Percentiles rank a stretch among this genome's conserved stretches.
phyloP scores from a whole-genome alignment of 352 stramenopile species.

The Pythium phragmiticola region DNA sequence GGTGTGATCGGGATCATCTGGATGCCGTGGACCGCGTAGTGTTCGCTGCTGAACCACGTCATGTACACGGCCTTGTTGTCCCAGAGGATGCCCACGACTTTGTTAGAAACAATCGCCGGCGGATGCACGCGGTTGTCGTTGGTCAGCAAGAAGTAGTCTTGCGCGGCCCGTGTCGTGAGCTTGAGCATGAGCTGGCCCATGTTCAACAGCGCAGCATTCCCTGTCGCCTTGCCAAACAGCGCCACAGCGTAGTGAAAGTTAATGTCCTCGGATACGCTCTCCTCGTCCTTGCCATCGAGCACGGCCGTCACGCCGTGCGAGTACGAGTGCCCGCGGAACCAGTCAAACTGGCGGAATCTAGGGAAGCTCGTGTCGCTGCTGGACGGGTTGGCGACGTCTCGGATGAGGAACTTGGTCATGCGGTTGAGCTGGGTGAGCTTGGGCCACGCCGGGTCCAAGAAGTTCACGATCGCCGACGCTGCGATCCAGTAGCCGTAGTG shows the following conservation, averaged over 20 bases:
- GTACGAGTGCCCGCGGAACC: slow-evolving; percentile 68
- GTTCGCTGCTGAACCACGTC: slow-evolving; percentile 68
- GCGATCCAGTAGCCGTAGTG: slow-evolving; percentile 77
- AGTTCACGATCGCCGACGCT: slow-evolving; percentile 62
- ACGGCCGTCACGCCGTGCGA: slow-evolving; percentile 64
- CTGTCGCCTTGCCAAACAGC: slow-evolving; percentile 31
- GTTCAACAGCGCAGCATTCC: slow-evolving; percentile 29
- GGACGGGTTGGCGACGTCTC: slow-evolving; percentile 52
- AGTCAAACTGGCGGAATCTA: slow-evolving; percentile 60
- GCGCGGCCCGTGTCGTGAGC: slow-evolving; percentile 48
- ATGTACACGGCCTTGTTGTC: slow-evolving; percentile 75
- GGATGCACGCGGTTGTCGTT: slow-evolving; percentile 48
- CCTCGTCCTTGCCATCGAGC: slow-evolving; percentile 63
- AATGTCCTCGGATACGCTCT: slow-evolving; percentile 64
- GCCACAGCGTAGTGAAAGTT: slow-evolving; percentile 42
- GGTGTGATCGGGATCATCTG: slow-evolving; percentile 79
- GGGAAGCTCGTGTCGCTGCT: slow-evolving; percentile 44
- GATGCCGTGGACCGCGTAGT: slow-evolving; percentile 73
- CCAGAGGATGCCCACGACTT: slow-evolving; percentile 70
- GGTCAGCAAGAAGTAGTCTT: slow-evolving; percentile 62
- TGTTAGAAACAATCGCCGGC: slow-evolving; percentile 43
- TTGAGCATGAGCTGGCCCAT: slow-evolving; percentile 51
- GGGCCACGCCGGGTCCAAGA: slow-evolving; percentile 60
- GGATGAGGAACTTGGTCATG: slow-evolving; percentile 40
- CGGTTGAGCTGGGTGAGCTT: slow-evolving; percentile 48